Evolutionary conservation across 768 basidiomycete genomes (phyloP).

Genomic region (Sutorius australiensis): DNA sequence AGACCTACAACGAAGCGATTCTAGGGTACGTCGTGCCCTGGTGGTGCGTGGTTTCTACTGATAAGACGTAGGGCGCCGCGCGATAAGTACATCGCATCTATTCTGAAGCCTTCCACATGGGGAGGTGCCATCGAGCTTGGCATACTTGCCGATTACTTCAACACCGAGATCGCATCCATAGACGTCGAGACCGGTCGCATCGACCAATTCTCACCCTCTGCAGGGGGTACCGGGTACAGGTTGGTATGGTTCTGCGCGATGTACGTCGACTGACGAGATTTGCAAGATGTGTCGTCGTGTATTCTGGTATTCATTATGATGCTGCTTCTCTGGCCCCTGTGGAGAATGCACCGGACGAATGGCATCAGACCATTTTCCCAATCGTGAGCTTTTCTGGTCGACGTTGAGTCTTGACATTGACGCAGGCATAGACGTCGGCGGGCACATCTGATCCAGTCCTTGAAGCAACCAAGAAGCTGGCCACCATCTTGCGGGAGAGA

Average conservation of each 20-base stretch:
- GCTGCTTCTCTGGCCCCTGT: conserved; percentile 79
- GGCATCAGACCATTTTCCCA: conserved; percentile 86
- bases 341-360: conserved; percentile 71
- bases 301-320: conserved; percentile 97
- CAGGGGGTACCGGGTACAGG: conserved; percentile 34
- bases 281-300: conserved; percentile 70
- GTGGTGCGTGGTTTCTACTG: not conserved
- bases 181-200: conserved; percentile 92
- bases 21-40: conserved; percentile 58
- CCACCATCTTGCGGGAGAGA: conserved; percentile 65
- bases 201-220: conserved; percentile 62
- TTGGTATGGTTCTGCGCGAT: not conserved
- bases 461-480: conserved; percentile 65
- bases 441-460: conserved; percentile 53
- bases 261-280: conserved; percentile 2
- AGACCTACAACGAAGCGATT: conserved; percentile 79
- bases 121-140: conserved; percentile 94
- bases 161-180: conserved; percentile 82
- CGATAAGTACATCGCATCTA: conserved; percentile 77
- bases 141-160: conserved; percentile 78
- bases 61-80: conserved; percentile 41
- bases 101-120: conserved; percentile 79
- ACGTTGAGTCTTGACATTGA: conserved; percentile 22
- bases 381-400: conserved; percentile 36
- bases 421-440: conserved; percentile 19